These are phyloP conservation scores for Thuidium tamariscinum DNA, from an alignment of 225 moss, liverwort and hornwort species.

Conservation along the genomic window DNA sequence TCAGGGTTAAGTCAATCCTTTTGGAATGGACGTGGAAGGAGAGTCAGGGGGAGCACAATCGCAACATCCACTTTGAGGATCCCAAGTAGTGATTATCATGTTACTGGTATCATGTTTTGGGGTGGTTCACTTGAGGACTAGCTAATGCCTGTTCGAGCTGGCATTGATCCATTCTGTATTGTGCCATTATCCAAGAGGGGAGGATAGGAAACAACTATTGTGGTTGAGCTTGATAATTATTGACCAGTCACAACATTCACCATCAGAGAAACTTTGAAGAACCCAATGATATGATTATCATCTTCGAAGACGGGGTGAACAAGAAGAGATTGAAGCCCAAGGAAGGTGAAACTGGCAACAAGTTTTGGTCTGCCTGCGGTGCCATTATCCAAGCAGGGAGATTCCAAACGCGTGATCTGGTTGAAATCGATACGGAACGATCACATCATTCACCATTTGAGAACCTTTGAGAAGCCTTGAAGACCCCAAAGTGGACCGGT, in stretches of 20 bases:
- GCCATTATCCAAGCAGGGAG: neutral
- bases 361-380: too few relatives aligned
- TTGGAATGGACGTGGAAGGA: neutral
- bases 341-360: neutral
- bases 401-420: neutral
- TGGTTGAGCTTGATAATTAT: neutral
- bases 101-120: neutral
- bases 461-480: neutral
- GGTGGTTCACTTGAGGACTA: neutral
- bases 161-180: neutral
- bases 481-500: neutral
- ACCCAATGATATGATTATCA: neutral
- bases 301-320: neutral
- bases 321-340: neutral
- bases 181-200: neutral
- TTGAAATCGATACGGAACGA: neutral
- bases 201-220: neutral
- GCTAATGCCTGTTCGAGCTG: neutral
- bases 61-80: neutral
- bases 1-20: neutral
- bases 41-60: neutral
- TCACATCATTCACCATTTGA: neutral
- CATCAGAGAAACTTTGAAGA: neutral
- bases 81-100: neutral
- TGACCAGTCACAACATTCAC: neutral